Conservation (phyloP, 331 rosid species). For the Cydonia oblonga region DNA sequence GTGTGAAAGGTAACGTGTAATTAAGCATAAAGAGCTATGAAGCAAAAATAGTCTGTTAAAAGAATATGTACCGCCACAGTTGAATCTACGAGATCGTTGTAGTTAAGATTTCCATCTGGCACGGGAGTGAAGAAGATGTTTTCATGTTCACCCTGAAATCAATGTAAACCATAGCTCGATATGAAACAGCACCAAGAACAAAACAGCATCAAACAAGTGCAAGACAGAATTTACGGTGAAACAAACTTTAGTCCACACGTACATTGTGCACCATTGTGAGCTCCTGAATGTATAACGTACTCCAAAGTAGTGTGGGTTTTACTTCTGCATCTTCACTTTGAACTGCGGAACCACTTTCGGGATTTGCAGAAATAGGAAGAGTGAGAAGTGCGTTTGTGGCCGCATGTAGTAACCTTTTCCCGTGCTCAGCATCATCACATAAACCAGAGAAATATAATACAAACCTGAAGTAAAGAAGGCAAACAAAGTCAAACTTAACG, state of each 20-base stretch:
- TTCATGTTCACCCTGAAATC: constrained; percentile 50
- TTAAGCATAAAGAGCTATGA: not conserved
- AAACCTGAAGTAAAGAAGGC: constrained; percentile 42
- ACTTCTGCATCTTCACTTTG: constrained; percentile 32
- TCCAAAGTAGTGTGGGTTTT: constrained; percentile 68
- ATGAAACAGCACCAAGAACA: not conserved
- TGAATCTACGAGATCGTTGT: constrained; percentile 41
- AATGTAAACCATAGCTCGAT: not conserved
- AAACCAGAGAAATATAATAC: constrained; percentile 56
- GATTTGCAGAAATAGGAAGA: constrained; percentile 33
- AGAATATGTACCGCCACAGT: constrained; percentile 36
- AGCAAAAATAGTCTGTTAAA: not conserved
- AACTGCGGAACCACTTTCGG: constrained; percentile 34
- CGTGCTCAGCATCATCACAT: constrained; percentile 58
- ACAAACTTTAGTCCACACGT: not conserved
- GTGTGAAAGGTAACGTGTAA: not conserved
- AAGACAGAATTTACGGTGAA: too few species aligned
- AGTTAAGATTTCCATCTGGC: constrained; percentile 74
- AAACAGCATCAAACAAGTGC: not conserved
- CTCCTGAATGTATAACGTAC: constrained; percentile 66
- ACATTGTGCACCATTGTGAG: constrained; percentile 35
- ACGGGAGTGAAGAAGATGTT: constrained; percentile 41
- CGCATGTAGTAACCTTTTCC: constrained; percentile 47
- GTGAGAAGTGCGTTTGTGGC: constrained; percentile 53
- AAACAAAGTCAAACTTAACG: constrained; percentile 21